These are phyloP conservation scores for Berberis thunbergii DNA, from an alignment of 164 flowering plant species.

Conservation along the genomic window DNA sequence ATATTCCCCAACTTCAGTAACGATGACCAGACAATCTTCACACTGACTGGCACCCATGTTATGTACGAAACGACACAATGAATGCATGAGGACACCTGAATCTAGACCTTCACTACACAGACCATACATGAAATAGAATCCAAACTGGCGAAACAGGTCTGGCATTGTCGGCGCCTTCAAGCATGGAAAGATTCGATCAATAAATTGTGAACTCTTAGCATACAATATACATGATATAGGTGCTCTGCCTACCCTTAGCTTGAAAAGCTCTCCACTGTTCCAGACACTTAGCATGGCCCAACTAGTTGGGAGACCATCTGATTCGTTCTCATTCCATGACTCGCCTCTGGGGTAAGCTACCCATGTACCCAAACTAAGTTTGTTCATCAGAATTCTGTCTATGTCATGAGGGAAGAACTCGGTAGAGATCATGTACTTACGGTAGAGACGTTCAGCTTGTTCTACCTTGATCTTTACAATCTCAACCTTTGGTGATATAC, in stretches of 20 bases:
- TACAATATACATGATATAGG: constrained; percentile 25
- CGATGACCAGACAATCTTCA: constrained; percentile 35
- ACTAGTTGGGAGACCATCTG: constrained; percentile 17
- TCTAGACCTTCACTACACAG: constrained; percentile 38
- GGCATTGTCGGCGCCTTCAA: constrained; percentile 37
- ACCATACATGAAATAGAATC: constrained; percentile 65
- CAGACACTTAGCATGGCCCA: constrained; percentile 80
- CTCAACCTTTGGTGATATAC: constrained; percentile 16
- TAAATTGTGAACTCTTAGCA: constrained; percentile 20
- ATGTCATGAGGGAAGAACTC: constrained; percentile 69
- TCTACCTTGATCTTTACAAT: constrained; percentile 31
- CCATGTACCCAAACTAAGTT: constrained; percentile 65
- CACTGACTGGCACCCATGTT: constrained; percentile 32
- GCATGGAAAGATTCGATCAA: constrained; percentile 36
- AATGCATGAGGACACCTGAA: constrained; percentile 26
- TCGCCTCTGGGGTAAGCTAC: constrained; percentile 35
- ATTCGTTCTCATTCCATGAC: constrained; percentile 11
- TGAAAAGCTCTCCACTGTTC: constrained; percentile 64
- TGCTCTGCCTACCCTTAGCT: constrained; percentile 37
- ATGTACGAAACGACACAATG: constrained; percentile 41
- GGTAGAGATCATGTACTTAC: constrained; percentile 26
- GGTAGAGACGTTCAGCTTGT: constrained; percentile 47
- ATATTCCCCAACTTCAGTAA: constrained; percentile 41
- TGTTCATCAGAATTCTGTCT: constrained; percentile 31
- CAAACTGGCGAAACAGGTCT: constrained; percentile 39